Conservation (phyloP, 148 eudicot species). For the Chenopodium album region DNA sequence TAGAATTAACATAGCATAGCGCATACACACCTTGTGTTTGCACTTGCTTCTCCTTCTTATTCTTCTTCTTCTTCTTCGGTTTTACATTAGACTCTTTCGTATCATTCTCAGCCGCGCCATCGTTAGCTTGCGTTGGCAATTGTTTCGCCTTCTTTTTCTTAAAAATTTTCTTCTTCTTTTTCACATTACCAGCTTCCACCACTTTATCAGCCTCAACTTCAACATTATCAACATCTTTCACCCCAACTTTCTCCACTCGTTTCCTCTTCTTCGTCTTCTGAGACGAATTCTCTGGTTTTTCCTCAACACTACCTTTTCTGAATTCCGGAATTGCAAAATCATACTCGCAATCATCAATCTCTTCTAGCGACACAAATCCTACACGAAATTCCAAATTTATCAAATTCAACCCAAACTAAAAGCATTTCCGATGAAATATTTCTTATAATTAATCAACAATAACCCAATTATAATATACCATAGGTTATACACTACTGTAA, state of each 20-base stretch:
- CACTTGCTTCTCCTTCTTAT: constrained; percentile 23
- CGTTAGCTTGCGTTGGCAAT: constrained; percentile 5
- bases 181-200: constrained; percentile 32
- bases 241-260: constrained; percentile 24
- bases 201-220: constrained; percentile 27
- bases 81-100: constrained; percentile 30
- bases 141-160: constrained; percentile 36
- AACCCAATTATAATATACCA: no score
- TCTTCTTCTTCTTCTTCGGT: constrained; percentile 25
- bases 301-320: constrained; percentile 28
- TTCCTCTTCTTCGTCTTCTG: constrained; percentile 42
- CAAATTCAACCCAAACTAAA: neutral
- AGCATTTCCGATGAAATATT: neutral
- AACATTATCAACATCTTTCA: constrained; percentile 19
- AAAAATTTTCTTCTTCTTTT: constrained; percentile 38
- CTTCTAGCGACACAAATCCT: constrained; percentile 87
- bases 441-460: no score
- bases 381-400: constrained; percentile 10
- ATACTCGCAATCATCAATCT: constrained; percentile 78
- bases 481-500: no score
- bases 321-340: constrained; percentile 45
- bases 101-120: constrained; percentile 17
- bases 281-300: constrained; percentile 16
- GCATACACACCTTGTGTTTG: constrained; percentile 31
- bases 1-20: neutral